A percentile compares a stretch with the other conserved stretches of the same genome.
Evolutionary conservation across 2,329 filamentous ascomycete genomes (phyloP).

Genomic region (Talaromyces albobiverticillius): DNA sequence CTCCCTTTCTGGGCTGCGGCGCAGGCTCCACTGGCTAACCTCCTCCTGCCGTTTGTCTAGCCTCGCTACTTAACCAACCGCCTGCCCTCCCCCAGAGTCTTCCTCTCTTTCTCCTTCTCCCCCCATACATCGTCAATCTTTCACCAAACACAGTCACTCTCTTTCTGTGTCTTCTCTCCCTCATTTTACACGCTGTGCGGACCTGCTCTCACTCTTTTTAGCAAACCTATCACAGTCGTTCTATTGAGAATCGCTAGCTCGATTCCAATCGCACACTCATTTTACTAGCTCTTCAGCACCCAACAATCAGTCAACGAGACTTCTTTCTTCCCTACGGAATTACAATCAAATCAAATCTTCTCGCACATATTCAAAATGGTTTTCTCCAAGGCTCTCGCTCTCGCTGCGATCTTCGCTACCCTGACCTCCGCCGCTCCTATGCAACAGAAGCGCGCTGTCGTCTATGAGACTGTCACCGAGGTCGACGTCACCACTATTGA

Average conservation of each 20-base stretch:
- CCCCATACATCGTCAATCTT: slow-evolving; percentile 7
- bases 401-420: slow-evolving; percentile 34
- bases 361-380: slow-evolving; percentile 28
- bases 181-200: slow-evolving; percentile 17
- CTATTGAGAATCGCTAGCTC: slow-evolving; percentile 15
- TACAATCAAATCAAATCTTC: slow-evolving; percentile 4
- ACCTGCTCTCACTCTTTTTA: slow-evolving; percentile 15
- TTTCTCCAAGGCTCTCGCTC: slow-evolving; percentile 35
- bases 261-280: slow-evolving; percentile 13
- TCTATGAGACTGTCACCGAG: slow-evolving; percentile 50
- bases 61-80: not conserved
- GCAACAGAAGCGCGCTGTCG: slow-evolving; percentile 42
- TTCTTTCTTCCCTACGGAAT: not conserved
- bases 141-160: slow-evolving; percentile 2
- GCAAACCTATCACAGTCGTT: slow-evolving; percentile 7
- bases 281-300: slow-evolving; percentile 3
- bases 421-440: slow-evolving; percentile 30
- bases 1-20: too few relatives aligned
- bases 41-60: too few relatives aligned
- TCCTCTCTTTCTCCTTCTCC: not conserved
- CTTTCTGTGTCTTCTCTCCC: slow-evolving; percentile 9
- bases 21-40: too few relatives aligned
- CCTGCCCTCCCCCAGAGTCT: not conserved
- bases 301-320: too few relatives aligned
- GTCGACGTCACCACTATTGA: slow-evolving; percentile 49